phyloP scores from a whole-genome alignment of 2,329 filamentous ascomycete genomes.

The Parastagonospora nodorum region DNA sequence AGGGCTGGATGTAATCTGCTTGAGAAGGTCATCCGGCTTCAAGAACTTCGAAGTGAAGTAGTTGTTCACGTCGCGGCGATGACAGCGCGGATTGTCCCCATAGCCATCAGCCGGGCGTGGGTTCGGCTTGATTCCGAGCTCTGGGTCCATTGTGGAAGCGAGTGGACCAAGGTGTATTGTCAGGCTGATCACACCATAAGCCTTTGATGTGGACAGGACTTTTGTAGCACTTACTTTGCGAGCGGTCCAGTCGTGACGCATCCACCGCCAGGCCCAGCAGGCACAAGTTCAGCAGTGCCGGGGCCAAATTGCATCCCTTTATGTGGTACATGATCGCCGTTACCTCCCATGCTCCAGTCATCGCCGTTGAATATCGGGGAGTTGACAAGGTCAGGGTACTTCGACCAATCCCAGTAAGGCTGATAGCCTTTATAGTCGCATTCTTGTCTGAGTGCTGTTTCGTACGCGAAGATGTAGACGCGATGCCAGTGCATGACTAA shows the following conservation, averaged over 20 bases:
- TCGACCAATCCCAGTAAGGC: conserved; percentile 61
- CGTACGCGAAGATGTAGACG: conserved; percentile 51
- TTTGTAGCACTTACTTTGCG: conserved; percentile 41
- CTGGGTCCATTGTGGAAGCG: conserved; percentile 33
- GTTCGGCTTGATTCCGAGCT: conserved; percentile 38
- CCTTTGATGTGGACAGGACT: neutral
- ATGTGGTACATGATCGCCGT: conserved; percentile 47
- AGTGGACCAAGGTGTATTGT: conserved; percentile 56
- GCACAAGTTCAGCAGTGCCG: conserved; percentile 32
- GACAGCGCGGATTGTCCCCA: conserved; percentile 38
- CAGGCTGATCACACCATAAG: conserved; percentile 11
- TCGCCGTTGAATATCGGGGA: conserved; percentile 63
- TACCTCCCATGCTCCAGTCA: conserved; percentile 54
- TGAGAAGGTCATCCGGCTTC: conserved; percentile 21
- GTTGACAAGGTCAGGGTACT: conserved; percentile 51
- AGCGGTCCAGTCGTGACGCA: conserved; percentile 60
- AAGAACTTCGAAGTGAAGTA: conserved; percentile 24
- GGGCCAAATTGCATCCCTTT: conserved; percentile 17
- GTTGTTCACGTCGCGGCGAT: conserved; percentile 40
- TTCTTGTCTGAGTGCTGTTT: conserved; percentile 48
- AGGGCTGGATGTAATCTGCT: conserved; percentile 27
- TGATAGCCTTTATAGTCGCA: conserved; percentile 50
- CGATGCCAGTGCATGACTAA: conserved; percentile 44
- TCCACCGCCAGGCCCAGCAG: conserved; percentile 60
- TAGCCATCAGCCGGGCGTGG: conserved; percentile 31